Percentiles rank a stretch among this genome's conserved stretches.
Evolutionary conservation across 2,329 filamentous ascomycete genomes (phyloP).

Genomic region (Sordariomycetes sp.): DNA sequence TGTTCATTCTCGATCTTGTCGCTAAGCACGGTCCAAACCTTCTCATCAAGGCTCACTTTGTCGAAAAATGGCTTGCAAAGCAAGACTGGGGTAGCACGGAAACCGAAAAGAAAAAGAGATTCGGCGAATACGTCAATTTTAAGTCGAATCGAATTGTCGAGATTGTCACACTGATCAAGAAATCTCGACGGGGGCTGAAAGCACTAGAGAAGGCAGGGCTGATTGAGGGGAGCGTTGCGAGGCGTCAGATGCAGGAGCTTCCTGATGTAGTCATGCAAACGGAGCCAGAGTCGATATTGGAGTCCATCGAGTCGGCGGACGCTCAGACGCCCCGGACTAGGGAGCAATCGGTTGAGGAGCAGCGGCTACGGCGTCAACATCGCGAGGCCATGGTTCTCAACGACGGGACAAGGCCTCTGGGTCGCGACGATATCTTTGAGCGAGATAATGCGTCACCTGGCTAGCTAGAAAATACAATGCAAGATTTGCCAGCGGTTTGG

Average conservation of each 20-base stretch:
- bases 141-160: slow-evolving; percentile 43
- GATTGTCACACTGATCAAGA: slow-evolving; percentile 39
- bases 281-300: slow-evolving; percentile 13
- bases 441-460: slow-evolving; percentile 33
- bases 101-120: slow-evolving; percentile 44
- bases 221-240: slow-evolving; percentile 18
- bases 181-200: slow-evolving; percentile 38
- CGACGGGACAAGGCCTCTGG: slow-evolving; percentile 69
- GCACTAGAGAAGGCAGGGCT: slow-evolving; percentile 42
- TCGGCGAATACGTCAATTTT: slow-evolving; percentile 38
- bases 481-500: too few relatives aligned
- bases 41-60: slow-evolving; percentile 53
- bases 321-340: slow-evolving; percentile 18
- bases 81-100: slow-evolving; percentile 57
- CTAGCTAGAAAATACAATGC: slow-evolving; percentile 1
- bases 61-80: slow-evolving; percentile 65
- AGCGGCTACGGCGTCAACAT: slow-evolving; percentile 63
- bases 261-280: slow-evolving; percentile 23
- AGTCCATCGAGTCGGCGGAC: slow-evolving; percentile 14
- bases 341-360: slow-evolving; percentile 56
- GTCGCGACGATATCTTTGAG: slow-evolving; percentile 71
- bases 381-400: slow-evolving; percentile 87
- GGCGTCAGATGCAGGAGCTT: slow-evolving; percentile 16
- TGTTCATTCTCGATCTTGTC: slow-evolving; percentile 50
- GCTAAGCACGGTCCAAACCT: slow-evolving; percentile 46